Base-by-base conservation (phyloP, 192 early-diverging fungal genomes). In the Coemansia sp. region DNA sequence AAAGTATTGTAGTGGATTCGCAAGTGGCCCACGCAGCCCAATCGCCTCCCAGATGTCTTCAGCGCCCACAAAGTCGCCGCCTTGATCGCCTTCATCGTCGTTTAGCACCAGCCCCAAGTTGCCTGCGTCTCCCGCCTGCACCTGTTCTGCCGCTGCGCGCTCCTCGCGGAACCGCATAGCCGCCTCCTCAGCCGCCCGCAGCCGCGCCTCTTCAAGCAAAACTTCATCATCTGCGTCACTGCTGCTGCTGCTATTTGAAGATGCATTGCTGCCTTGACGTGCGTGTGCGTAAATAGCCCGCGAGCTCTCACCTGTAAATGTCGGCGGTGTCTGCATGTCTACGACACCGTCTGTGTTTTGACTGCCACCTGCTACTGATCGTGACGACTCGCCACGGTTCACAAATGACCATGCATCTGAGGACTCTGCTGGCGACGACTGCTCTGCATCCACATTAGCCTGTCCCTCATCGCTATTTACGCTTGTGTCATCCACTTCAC, bases 41-140 rank as follows among this genome's bases (percentile, higher is more conserved):
- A 97, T 83, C n/a, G 93, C 87, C 53, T 96, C 95, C 32, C 96
- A 65, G n/a, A 92, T 75, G 4, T 87, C 89, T 45, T 92, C 89
- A 8, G 88, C 74, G 19, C 84, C 89, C 29, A 90, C 90, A 56
- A 66, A 59, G 16, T 82, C 88, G 18, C 79, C 78, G 59, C 82
- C 85, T 32, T 77, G 64, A 16, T 82, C 82, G n/a, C 71, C 75
- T 6, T 70, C 81, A 13, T 76, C 49, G 24, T 60, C 55, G 14
- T 22, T 55, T 8, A 23, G 23, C 5, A 26, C 61, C 29, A 56
- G 35, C 16, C 54, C 54, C 27, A 37, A 11, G 12, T 56, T 37
- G 41, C 41, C 41, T n/a, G 41, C 41, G 5, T 45, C 16, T 14
- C 12, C 41, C 14, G 41, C 41, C 41, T 49, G n/a, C 48, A 9